Evolutionary conservation across 768 basidiomycete species (phyloP), one percentile per base, ranked within the genome.

Genomic region (Pisolithus sp.): DNA sequence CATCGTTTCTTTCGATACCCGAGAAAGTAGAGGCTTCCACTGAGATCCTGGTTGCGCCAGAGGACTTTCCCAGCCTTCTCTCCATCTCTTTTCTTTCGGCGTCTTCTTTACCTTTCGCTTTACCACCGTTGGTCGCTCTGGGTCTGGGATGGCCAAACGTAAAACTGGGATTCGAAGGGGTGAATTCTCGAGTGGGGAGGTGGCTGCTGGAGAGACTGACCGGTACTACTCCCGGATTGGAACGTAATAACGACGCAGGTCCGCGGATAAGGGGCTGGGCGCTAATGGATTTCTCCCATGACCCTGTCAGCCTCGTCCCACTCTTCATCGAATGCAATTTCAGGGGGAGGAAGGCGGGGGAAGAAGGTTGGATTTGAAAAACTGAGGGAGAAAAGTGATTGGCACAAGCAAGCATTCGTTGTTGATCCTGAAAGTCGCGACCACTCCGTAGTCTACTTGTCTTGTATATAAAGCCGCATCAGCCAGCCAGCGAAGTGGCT

Each of bases 31-130:
- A 73, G 23, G 73, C 80, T 9, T 75, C 83, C 10, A 80, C 79
- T 4, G 57, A 72, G 20, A 72, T 82, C 21, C 76, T 91, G 15
- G 54, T 79, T 0, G 72, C 77, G 21, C 71, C 67, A 12, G 49
- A 57, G 34, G 57, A 67, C 42, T 54, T 68, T 23, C 65, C 63
- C 53, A 63, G 59, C 36, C 78, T 77, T 7, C 76, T 94, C 17
- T 78, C 83, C 18, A 85, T 97, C 41, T 78, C 89, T 1, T 96
- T 81, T 69, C 76, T 88, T 60, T 93, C 91, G 24, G 93, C 90
- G 0, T 73, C 88, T 0, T 82, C 82, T 7, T 77, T 93, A 65
- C 93, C 93, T 2, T 71, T 93, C 13, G 88, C 91, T 1, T 70
- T 86, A 20, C 94, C 93, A 7, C 76, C 85, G 5, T 70, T 76